Base-by-base conservation (phyloP, 257 asterid genomes). In the Henckelia pumila region DNA sequence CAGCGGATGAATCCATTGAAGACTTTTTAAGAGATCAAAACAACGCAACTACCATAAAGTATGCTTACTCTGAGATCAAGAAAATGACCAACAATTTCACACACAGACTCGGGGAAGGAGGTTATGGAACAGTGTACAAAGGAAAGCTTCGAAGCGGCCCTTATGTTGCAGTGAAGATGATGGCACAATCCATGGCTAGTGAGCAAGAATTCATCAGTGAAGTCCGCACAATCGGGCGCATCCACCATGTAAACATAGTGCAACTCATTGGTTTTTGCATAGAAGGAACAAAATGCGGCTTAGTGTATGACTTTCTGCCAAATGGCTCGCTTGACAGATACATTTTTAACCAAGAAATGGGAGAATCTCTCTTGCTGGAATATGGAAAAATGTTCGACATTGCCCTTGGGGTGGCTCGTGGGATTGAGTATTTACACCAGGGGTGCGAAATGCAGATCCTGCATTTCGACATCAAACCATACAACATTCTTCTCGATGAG, bases 151-250 rank as follows among this genome's bases (percentile, higher is more conserved):
- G 28, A 47, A 73, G 86, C 61, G 86, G 86, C 2, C 40, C 22
- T 30, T 23, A 78, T 37, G 76, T 68, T 6, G 86, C 84, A 1
- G 84, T 78, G 2, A 82, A 82, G 35, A 22, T 82, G 14, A 71
- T 81, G 2, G 19, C 19, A 3, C 73, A 73, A 17, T n/a, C 69
- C 0, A 61, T 59, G 14, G 28, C 35, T 14, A 23, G 28, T 2
- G 79, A 71, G 0, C 77, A 70, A 52, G 86, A 81, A 52, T 78
- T 81, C 65, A 70, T 73, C 19, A 81, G 76, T 52, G 81, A 81
- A 56, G 80, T 78, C 8, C 9, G 8, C 35, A 32, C 8, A 32
- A 32, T 32, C 1, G 35, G 35, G 9, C 35, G 35, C 1, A 32
- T 32, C 9, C 35, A 32, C 35, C 35, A 32, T 32, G 35, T 5